Base-by-base conservation (phyloP, 2,329 filamentous ascomycete species). In the Trichoderma sp. region DNA sequence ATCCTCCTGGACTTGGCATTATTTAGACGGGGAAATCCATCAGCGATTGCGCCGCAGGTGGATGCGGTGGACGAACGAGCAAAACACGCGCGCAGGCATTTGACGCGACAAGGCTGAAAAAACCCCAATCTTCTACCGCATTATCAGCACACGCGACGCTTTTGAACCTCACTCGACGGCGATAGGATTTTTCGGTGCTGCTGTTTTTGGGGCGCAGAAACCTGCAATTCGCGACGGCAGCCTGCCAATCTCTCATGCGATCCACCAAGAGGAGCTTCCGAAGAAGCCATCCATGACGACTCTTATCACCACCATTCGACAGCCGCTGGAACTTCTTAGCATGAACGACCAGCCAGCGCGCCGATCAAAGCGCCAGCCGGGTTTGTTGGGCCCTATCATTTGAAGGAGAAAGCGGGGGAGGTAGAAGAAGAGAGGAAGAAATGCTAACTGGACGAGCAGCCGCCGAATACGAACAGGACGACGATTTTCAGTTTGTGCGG, bases 401-500 rank as follows among this genome's bases (percentile, higher is more conserved):
- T n/a, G 19, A 43, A 19, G 19, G 19, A 43, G 40, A 40, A 21
- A 53, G 63, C 47, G 7, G 19, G 33, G 40, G 40, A 19, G 19
- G 27, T 27, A 27, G 19, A 19, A 7, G 10, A 10, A n/a, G 33
- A 40, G 2, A 16, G 29, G n/a, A 53, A 59, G 24, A 64, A 49
- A 67, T 70, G 62, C 73, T 76, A 70, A 76, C 68, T 27, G 16
- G 27, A 29, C 16, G n/a, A 37, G 40, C 71, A 82, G 82, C 81
- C 72, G 76, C 76, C 56, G 78, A 81, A 63, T 90, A 92, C 74
- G 91, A 94, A 78, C 87, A 91, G 75, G 89, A 92, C 81, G 92
- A 91, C 74, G 92, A 92, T 72, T 94, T 94, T 74, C 84, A 88
- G 69, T 94, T 94, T 77, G 88, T 89, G 72, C 87, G 91, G 73